A percentile compares a stretch with the other conserved stretches of the same genome.
Conservation (phyloP, 108 stramenopile species). For the Cyclotella baltica region DNA sequence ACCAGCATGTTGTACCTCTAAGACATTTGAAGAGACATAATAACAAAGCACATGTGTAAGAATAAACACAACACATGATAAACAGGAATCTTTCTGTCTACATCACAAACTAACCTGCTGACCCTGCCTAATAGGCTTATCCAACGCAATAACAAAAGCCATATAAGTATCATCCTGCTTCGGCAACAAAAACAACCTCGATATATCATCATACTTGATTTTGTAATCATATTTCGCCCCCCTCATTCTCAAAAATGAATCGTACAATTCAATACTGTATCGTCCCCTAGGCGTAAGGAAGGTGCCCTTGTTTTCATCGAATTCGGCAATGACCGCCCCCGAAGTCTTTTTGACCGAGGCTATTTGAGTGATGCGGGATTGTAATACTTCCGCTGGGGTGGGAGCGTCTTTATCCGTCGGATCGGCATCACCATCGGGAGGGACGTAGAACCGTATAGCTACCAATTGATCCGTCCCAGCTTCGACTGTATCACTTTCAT, state of each 20-base stretch:
- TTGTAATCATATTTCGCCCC: constrained; percentile 99
- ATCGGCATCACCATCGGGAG: constrained; percentile 90
- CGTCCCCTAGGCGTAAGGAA: constrained; percentile 98
- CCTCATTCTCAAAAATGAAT: constrained; percentile 88
- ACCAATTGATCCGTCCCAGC: constrained; percentile 90
- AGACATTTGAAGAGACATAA: background rate
- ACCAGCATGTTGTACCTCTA: constrained; percentile 96
- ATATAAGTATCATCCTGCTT: constrained; percentile 94
- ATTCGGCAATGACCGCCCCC: constrained; percentile 90
- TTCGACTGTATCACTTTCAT: constrained; percentile 88
- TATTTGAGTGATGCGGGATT: constrained; percentile 77
- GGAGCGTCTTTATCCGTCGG: constrained; percentile 74
- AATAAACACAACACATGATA: background rate
- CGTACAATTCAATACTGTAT: constrained; percentile 95
- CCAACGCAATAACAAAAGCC: constrained; percentile 97
- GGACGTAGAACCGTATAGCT: constrained; percentile 93
- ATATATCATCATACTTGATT: constrained; percentile 97
- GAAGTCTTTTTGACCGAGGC: constrained; percentile 92
- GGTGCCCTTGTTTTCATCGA: constrained; percentile 91
- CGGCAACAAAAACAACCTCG: constrained; percentile 93
- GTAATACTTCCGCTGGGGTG: constrained; percentile 81
- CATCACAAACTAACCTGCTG: constrained; percentile 74
- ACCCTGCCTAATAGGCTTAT: constrained; percentile 98
- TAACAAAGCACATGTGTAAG: background rate
- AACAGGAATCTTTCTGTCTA: background rate